Evolutionary conservation across 495 filamentous ascomycete genomes (phyloP).

Genomic region (Aspergillus cristatus): DNA sequence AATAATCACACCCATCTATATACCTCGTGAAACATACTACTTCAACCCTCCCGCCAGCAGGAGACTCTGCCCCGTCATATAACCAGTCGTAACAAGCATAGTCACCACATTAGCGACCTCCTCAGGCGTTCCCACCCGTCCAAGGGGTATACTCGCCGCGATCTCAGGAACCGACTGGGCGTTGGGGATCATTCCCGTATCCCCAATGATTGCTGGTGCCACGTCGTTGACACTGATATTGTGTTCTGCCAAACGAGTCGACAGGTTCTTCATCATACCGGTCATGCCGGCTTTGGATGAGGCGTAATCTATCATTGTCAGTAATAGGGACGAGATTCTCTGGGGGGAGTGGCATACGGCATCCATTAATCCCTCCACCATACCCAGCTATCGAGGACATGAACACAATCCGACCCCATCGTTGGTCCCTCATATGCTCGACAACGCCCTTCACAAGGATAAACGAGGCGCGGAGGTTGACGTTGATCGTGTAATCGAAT

Average conservation of each 20-base stretch:
- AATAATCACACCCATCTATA: slow-evolving; percentile 10
- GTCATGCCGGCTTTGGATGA: slow-evolving; percentile 57
- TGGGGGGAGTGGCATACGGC: slow-evolving; percentile 30
- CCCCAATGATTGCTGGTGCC: slow-evolving; percentile 65
- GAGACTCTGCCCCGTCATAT: slow-evolving; percentile 57
- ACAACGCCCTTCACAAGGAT: slow-evolving; percentile 56
- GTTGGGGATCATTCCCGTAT: slow-evolving; percentile 57
- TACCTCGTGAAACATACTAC: slow-evolving; percentile 21
- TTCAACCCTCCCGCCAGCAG: slow-evolving; percentile 49
- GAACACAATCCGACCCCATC: slow-evolving; percentile 60
- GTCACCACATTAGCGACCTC: slow-evolving; percentile 61
- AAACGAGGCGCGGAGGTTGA: slow-evolving; percentile 59
- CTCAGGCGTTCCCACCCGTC: slow-evolving; percentile 52
- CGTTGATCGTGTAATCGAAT: slow-evolving; percentile 55
- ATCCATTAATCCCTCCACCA: slow-evolving; percentile 59
- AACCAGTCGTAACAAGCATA: slow-evolving; percentile 60
- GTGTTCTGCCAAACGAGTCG: slow-evolving; percentile 48
- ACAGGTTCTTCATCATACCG: slow-evolving; percentile 58
- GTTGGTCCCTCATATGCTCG: slow-evolving; percentile 51
- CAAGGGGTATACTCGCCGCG: slow-evolving; percentile 49
- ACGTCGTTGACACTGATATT: slow-evolving; percentile 71
- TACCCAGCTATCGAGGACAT: slow-evolving; percentile 59
- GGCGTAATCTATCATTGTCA: slow-evolving; percentile 43
- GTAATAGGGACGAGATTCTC: not conserved
- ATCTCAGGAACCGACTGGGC: slow-evolving; percentile 44